A percentile compares a stretch with the other conserved stretches of the same genome.
These are phyloP conservation scores for Cryoendolithus antarcticus DNA, from an alignment of 2,329 filamentous ascomycete genomes.

Conservation along the genomic window DNA sequence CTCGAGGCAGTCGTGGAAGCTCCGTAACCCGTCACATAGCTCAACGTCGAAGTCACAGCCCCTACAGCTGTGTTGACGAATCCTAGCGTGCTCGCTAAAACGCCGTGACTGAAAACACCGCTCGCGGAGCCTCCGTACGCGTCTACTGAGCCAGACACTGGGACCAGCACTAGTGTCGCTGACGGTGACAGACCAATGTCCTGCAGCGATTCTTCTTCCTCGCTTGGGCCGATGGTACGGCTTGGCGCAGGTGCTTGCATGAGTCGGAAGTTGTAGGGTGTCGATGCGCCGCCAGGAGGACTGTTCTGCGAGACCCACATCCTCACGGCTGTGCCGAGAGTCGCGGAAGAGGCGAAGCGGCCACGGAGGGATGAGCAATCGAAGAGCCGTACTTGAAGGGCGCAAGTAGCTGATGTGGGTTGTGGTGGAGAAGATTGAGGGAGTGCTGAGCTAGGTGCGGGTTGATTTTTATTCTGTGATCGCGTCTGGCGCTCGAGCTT, in stretches of 20 bases:
- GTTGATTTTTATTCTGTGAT: constrained; percentile 32
- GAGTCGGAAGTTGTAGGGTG: constrained; percentile 72
- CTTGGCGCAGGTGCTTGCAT: constrained; percentile 69
- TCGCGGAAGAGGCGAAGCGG: constrained; percentile 50
- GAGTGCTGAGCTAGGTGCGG: too few species aligned
- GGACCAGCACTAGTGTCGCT: constrained; percentile 71
- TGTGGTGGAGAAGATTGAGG: too few species aligned
- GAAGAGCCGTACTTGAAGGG: constrained; percentile 66
- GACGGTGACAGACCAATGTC: constrained; percentile 65
- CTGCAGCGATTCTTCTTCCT: constrained; percentile 57
- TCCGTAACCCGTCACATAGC: constrained; percentile 13
- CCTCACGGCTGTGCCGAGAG: constrained; percentile 55
- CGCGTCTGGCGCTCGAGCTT: constrained; percentile 52
- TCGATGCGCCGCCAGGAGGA: constrained; percentile 29
- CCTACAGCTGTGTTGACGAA: constrained; percentile 25
- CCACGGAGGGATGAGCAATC: constrained; percentile 70
- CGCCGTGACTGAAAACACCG: too few species aligned
- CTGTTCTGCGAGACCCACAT: constrained; percentile 57
- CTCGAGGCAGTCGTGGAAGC: constrained; percentile 2
- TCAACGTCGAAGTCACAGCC: constrained; percentile 21
- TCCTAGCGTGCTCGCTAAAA: constrained; percentile 24
- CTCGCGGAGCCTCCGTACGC: constrained; percentile 39
- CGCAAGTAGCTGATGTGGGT: constrained; percentile 14
- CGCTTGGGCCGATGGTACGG: constrained; percentile 57
- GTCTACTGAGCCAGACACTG: constrained; percentile 48